Evolutionary conservation across 768 basidiomycete genomes (phyloP), one percentile per base, ranked within the genome.

Genomic region (Sarcomyxa edulis): DNA sequence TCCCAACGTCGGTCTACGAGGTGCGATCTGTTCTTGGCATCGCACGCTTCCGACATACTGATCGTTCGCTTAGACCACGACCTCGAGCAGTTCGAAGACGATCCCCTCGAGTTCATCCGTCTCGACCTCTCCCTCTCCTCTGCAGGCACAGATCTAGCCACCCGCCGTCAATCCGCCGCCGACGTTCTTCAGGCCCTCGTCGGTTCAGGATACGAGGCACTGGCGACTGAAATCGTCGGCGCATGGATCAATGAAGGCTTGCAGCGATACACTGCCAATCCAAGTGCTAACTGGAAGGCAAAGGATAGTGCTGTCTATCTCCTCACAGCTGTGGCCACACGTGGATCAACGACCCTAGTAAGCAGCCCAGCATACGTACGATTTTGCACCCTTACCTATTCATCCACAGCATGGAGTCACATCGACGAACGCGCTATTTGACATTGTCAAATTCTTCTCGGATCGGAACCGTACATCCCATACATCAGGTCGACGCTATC

Each of bases 171-270:
- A 51, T 87, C 95, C 2, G 95, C 93, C 1, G 92, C 87, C 0
- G 95, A 99, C 51, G 89, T 98, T n/a, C 76, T 96, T 3, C 87
- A 92, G 39, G 89, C 94, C 0, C 69, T 99, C 3, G 89, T 96
- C 12, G 66, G 77, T 7, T 78, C 77, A 43, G 81, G 91, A 26
- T 81, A 81, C 46, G 94, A 96, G 53, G 57, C 72, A 1, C 86
- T 90, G 48, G 76, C 92, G n/a, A 98, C 95, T 1, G 76, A 81
- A 43, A 84, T 95, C 44, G 84, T 92, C 21, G 79, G 84, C 32
- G 60, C 71, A n/a, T 96, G 91, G 81, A 89, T 99, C 44, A 69
- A 66, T 19, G 71, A 71, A 6, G 89, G 87, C 21, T 63, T 98
- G 9, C 63, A 66, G 32, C 69, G 82, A 47, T 95, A 95, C 50